Evolutionary conservation across 202 grass and related monocot species (phyloP).

Genomic region (Setaria viridis): DNA sequence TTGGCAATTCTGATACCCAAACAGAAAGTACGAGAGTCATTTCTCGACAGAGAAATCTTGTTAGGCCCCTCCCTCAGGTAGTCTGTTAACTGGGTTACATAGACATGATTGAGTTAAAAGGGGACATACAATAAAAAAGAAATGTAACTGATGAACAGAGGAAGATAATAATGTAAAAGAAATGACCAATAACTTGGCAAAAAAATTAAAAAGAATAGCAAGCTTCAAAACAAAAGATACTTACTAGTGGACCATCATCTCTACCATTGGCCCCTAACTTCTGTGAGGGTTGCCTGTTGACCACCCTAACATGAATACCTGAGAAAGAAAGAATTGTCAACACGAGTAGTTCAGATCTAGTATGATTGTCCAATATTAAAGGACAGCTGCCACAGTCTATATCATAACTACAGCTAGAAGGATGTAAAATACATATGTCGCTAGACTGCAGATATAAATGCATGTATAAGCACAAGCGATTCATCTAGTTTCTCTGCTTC

Average conservation of each 20-base stretch:
- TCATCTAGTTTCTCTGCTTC: too few relatives aligned
- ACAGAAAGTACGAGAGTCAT: slow-evolving; percentile 77
- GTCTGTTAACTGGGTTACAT: slow-evolving; percentile 61
- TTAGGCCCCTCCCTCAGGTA: slow-evolving; percentile 69
- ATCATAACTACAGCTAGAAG: slow-evolving; percentile 5
- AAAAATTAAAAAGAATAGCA: slow-evolving; percentile 11
- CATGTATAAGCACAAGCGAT: slow-evolving; percentile 24
- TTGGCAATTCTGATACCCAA: slow-evolving; percentile 82
- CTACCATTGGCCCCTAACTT: slow-evolving; percentile 75
- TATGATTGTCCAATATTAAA: slow-evolving; percentile 17
- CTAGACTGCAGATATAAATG: slow-evolving; percentile 9
- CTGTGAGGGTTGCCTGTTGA: slow-evolving; percentile 53
- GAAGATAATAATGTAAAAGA: slow-evolving; percentile 7
- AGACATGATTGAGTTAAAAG: slow-evolving; percentile 35
- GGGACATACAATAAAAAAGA: slow-evolving; percentile 44
- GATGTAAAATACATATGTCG: slow-evolving; percentile 7
- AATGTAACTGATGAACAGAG: slow-evolving; percentile 1
- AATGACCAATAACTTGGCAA: neutral
- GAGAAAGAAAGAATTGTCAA: slow-evolving; percentile 38
- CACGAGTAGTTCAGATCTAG: slow-evolving; percentile 31
- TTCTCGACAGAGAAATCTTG: slow-evolving; percentile 73
- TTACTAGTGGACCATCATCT: slow-evolving; percentile 80
- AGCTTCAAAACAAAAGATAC: slow-evolving; percentile 47
- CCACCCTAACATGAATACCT: slow-evolving; percentile 61
- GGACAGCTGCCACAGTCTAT: neutral